Base-by-base conservation (phyloP, 306 rosid species). In the Cicer pinnatifidum region DNA sequence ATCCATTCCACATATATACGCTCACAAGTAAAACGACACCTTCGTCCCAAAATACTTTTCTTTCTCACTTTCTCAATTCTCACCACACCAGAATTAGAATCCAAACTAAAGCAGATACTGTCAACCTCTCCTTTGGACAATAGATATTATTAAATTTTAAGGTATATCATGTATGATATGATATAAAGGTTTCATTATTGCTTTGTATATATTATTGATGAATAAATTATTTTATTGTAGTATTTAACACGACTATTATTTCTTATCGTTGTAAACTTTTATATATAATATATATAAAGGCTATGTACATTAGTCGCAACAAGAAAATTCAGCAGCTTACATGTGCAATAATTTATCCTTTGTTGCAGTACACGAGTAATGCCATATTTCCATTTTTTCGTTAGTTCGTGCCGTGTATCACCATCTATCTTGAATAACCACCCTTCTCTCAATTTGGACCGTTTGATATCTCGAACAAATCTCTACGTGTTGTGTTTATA, bases 401-500 rank as follows among this genome's bases (percentile, higher is more conserved):
- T 28, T 43, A 38, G 35, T 28, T 50, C 37, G 33, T 56, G 77
- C 23, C 77, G 77, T 78, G 77, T 56, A 16, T 10, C 28, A 69
- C 58, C 48, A 8, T 67, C 75, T 69, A 44, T 47, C 79, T 73
- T 38, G 4, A 60, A 68, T 13, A 72, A 38, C 38, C 12, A 7
- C 16, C 17, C 11, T n/a, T 54, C 10, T 33, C 33, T 52, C 58
- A 52, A 48, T 17, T 16, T 50, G 66, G 61, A 19, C 76, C 76
- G 68, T 75, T 7, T 0, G 23, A 69, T 69, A 7, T 46, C 28
- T n/a, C 4, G 1, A 61, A 69, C 37, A 69, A 70, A 60, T 40
- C 13, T 8, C 19, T 61, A 78, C 67, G 77, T 72, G 77, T 78
- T 50, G 64, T 50, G 64, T 57, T 11, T 8, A 58, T 54, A 62